phyloP scores from a whole-genome alignment of 345 rosid genomes.

The Aurinia saxatilis region DNA sequence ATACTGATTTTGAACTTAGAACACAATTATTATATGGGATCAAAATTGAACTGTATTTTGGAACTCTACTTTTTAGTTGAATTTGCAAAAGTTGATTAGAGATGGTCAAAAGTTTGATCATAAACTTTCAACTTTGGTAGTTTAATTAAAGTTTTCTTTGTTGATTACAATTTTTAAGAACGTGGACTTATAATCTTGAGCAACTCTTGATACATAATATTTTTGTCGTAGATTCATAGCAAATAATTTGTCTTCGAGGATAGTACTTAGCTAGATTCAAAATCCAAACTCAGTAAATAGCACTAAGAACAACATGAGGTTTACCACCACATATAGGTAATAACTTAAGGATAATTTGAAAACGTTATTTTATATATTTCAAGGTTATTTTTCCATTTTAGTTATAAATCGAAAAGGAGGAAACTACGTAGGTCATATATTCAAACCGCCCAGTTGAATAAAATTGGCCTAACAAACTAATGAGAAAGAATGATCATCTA shows the following conservation, averaged over 20 bases:
- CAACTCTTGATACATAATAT: neutral
- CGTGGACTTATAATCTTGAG: neutral
- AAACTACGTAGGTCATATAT: neutral
- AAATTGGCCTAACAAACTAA: slow-evolving; percentile 12
- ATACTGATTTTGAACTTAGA: no score
- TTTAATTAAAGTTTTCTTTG: neutral
- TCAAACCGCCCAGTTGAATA: slow-evolving; percentile 21
- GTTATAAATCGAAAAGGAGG: neutral
- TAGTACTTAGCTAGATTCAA: neutral
- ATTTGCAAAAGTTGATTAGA: no score
- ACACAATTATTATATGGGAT: no score
- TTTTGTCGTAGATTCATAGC: neutral
- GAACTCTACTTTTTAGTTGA: no score
- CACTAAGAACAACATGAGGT: neutral
- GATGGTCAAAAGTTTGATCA: neutral
- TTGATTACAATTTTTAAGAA: neutral
- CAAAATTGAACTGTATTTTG: no score
- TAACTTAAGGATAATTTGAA: neutral
- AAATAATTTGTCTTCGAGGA: neutral
- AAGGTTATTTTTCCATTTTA: neutral
- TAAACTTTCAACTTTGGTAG: neutral
- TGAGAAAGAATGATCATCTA: neutral
- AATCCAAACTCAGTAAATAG: neutral
- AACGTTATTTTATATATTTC: neutral
- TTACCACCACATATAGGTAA: neutral